Base-by-base conservation (phyloP, 768 basidiomycete genomes). In the Psilocybe cubensis region DNA sequence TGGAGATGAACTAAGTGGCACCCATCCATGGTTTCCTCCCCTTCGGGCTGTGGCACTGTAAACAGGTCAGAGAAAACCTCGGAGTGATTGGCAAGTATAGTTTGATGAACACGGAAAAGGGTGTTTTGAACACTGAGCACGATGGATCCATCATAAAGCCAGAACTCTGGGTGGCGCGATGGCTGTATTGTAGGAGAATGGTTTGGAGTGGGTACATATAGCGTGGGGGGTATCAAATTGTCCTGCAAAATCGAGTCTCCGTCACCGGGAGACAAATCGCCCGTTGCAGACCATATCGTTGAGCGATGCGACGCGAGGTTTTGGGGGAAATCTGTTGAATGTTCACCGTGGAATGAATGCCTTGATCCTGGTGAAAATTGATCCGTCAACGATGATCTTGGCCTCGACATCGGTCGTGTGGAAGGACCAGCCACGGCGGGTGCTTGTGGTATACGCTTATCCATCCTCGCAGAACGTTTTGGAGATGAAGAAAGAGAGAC, bases 51-150 rank as follows among this genome's bases (percentile, higher is more conserved):
- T 10, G 86, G 87, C 7, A 89, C 63, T 3, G 76, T 75, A 61
- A 90, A 84, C 48, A 89, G 72, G 58, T 83, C 85, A 14, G 78
- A 76, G 60, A 90, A 90, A 1, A 89, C 75, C 38, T 89, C 86
- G 0, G 87, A 87, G 61, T 89, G 86, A 50, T 74, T 74, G 4
- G 74, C 71, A 0, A 81, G 66, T 18, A 80, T 76, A 17, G 79
- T 79, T 51, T 79, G 77, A 58, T 81, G 79, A 0, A 81, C 76
- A 6, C 75, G 69, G 54, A 80, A 81, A 18, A 80, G 68, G 27
- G 68, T 74, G 28, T 69, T 61, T 47, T 76, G 69, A n/a, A 77
- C 76, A 18, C 67, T 61, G 5, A 81, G 69, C 1, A 81, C 68
- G 41, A 80, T 76, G 1, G 78, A 79, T 11, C 80, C 80, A 57